These are phyloP conservation scores for Pelagomonas calceolata DNA, from an alignment of 108 stramenopile species.

Conservation along the genomic window DNA sequence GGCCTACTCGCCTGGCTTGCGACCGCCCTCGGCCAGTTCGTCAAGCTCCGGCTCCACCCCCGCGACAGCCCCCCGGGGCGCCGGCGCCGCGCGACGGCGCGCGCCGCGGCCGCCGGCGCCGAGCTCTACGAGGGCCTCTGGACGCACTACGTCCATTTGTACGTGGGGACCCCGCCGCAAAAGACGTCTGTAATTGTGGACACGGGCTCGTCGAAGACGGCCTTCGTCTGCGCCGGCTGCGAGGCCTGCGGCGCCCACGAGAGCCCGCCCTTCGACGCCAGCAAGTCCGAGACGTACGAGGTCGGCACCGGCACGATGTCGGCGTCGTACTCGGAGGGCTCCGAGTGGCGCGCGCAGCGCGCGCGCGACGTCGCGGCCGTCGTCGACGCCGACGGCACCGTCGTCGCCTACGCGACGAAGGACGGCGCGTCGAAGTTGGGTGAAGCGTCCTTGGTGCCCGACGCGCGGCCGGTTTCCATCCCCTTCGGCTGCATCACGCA, in stretches of 20 bases:
- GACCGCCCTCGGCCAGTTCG: too few species aligned
- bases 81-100: too few species aligned
- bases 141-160: slow-evolving; percentile 15
- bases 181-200: slow-evolving; percentile 11
- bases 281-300: neutral
- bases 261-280: slow-evolving; percentile 1
- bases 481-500: slow-evolving; percentile 7
- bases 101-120: neutral
- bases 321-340: slow-evolving; percentile 9
- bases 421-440: too few species aligned
- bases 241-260: slow-evolving; percentile 6
- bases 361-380: slow-evolving; percentile 1
- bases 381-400: neutral
- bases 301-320: neutral
- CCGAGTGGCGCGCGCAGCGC: neutral
- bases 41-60: too few species aligned
- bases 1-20: too few species aligned
- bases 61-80: too few species aligned
- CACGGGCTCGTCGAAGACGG: slow-evolving; percentile 15
- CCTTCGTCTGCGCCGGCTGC: slow-evolving; percentile 15
- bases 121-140: slow-evolving; percentile 8
- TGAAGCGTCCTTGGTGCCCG: too few species aligned
- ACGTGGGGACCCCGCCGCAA: slow-evolving; percentile 21
- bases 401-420: too few species aligned
- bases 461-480: too few species aligned